Evolutionary conservation across 1,139 yeast species (phyloP).

Genomic region (Kodamaea arcana): DNA sequence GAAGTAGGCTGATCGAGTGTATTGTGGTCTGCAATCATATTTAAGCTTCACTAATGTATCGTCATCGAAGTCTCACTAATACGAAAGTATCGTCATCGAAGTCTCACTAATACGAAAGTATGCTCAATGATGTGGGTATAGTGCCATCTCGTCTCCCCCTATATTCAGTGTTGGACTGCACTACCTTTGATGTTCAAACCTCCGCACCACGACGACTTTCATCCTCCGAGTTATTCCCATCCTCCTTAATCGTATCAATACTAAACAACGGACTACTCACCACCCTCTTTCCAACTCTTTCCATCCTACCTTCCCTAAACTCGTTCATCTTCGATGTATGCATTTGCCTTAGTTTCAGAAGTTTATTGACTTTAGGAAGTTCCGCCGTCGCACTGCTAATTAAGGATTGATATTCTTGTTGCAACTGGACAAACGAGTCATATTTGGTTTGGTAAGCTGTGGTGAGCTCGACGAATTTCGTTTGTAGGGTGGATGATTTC

Average conservation of each 20-base stretch:
- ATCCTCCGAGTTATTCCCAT: conserved; percentile 22
- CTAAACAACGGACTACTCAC: conserved; percentile 27
- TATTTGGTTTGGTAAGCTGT: conserved; percentile 25
- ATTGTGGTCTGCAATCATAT: too few relatives aligned
- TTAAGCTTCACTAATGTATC: too few relatives aligned
- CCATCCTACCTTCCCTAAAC: conserved; percentile 11
- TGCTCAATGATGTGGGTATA: too few relatives aligned
- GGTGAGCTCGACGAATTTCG: conserved; percentile 21
- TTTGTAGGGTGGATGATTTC: conserved; percentile 13
- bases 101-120: too few relatives aligned
- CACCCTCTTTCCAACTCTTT: conserved; percentile 20
- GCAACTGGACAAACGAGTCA: conserved; percentile 20
- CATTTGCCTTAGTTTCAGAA: conserved; percentile 28
- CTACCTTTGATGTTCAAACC: too few relatives aligned
- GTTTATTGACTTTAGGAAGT: conserved; percentile 4
- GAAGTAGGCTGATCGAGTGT: too few relatives aligned
- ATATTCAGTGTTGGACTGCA: too few relatives aligned
- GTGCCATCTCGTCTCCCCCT: too few relatives aligned
- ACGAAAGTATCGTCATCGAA: too few relatives aligned
- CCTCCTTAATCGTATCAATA: conserved; percentile 7
- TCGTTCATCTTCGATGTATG: conserved; percentile 25
- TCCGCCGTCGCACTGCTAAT: conserved; percentile 10
- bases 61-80: too few relatives aligned
- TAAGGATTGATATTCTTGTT: conserved; percentile 22
- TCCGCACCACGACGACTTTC: too few relatives aligned